Evolutionary conservation across 768 basidiomycete species (phyloP).

Genomic region (Hericium alpestre): DNA sequence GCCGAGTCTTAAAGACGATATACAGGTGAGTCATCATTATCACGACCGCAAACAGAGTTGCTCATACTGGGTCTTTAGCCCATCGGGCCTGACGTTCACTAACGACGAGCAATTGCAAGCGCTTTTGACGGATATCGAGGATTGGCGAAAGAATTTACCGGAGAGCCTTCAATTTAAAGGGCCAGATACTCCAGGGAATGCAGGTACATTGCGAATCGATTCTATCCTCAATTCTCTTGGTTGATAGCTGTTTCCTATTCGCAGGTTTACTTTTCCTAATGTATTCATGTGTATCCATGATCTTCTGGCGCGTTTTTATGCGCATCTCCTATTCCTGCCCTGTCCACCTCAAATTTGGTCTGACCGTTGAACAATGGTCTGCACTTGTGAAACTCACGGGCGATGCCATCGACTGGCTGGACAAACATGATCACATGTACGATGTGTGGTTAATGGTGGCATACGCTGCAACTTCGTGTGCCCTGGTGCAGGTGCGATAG

Average conservation of each 20-base stretch:
- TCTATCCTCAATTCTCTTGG: not conserved
- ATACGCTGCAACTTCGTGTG: slow-evolving; percentile 81
- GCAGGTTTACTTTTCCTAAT: slow-evolving; percentile 80
- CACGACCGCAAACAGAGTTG: not conserved
- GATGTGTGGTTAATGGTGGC: slow-evolving; percentile 83
- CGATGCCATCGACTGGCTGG: slow-evolving; percentile 85
- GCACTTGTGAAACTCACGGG: slow-evolving; percentile 61
- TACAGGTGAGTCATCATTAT: slow-evolving; percentile 51
- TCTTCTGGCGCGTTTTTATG: slow-evolving; percentile 98
- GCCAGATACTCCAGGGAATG: slow-evolving; percentile 47
- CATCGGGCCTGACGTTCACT: slow-evolving; percentile 77
- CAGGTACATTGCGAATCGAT: slow-evolving; percentile 40
- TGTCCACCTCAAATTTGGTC: slow-evolving; percentile 74
- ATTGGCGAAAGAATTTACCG: slow-evolving; percentile 74
- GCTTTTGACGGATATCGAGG: slow-evolving; percentile 55
- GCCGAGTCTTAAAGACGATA: slow-evolving; percentile 84
- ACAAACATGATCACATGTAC: slow-evolving; percentile 66
- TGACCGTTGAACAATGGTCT: slow-evolving; percentile 75
- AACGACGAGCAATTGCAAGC: slow-evolving; percentile 68
- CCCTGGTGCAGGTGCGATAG: slow-evolving; percentile 71
- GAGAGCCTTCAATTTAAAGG: slow-evolving; percentile 71
- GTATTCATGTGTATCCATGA: slow-evolving; percentile 86
- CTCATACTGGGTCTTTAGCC: slow-evolving; percentile 31
- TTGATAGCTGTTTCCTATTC: not conserved
- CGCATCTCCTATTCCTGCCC: slow-evolving; percentile 91